Base-by-base conservation (phyloP, 345 rosid genomes). In the Pugionium dolabratum region DNA sequence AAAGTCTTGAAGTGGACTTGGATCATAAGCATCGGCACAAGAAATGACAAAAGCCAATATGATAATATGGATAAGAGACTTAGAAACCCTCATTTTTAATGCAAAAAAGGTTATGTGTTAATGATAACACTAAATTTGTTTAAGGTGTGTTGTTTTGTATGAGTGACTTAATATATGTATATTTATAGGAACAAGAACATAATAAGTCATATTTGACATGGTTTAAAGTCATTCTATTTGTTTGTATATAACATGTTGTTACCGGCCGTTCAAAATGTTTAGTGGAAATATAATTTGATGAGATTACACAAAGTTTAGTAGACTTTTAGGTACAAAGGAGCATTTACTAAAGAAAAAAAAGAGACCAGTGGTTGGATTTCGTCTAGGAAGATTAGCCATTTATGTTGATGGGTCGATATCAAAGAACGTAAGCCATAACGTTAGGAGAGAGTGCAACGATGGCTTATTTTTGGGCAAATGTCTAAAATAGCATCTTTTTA, bases 1-100 rank as follows among this genome's bases (percentile, higher is more conserved):
- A 10, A 70, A 70, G 7, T 70, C 74, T 61, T 70, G 74, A 7
- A 70, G 67, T 52, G 74, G 67, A 53, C 41, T 70, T 52, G 74
- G 74, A 61, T 70, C 74, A 70, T 61, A 70, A 61, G 74, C 61
- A 7, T 60, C 25, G n/a, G 40, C 45, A 34, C 44, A 52, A 32
- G 54, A 70, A 35, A 51, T 11, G 39, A 58, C 28, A 4, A 67
- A 67, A 29, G 34, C 57, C 40, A 67, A 30, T 47, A 58, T 58
- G 33, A 9, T 26, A 39, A 40, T 9, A 58, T n/a, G n/a, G 42
- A 48, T 10, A 9, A 58, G 65, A 68, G 35, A 52, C 26, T 49
- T 10, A 49, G 58, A 48, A 39, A 39, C 32, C 7, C 1, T 58
- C 65, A 68, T 68, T 47, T 57, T 40, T 36, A 4, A 4, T 3